Evolutionary conservation across 306 rosid genomes (phyloP).

Genomic region (Lupinus albus): DNA sequence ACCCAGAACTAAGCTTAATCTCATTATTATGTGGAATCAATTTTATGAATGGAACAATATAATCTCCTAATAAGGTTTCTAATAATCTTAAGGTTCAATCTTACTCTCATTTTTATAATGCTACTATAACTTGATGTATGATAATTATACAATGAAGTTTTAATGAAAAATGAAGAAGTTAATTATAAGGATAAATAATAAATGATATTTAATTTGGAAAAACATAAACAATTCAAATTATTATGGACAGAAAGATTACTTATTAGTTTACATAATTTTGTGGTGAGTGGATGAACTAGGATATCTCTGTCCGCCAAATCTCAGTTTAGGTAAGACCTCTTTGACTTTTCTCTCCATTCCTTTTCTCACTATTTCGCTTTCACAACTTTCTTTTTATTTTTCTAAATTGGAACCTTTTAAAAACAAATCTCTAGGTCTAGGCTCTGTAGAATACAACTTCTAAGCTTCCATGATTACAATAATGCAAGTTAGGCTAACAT

Average conservation of each 20-base stretch:
- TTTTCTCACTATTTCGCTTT: not conserved
- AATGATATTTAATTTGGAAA: no score
- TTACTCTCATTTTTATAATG: no score
- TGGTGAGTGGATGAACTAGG: constrained; percentile 3
- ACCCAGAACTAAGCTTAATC: no score
- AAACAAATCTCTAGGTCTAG: not conserved
- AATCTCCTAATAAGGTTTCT: no score
- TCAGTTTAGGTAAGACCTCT: constrained; percentile 43
- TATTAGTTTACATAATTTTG: constrained; percentile 3
- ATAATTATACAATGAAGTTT: no score
- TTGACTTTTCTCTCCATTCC: constrained; percentile 43
- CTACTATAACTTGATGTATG: no score
- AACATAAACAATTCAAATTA: not conserved
- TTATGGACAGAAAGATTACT: not conserved
- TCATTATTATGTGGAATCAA: no score
- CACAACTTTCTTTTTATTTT: not conserved
- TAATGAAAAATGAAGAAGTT: constrained; percentile 19
- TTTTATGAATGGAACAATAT: no score
- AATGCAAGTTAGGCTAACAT: constrained; percentile 1
- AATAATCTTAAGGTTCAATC: no score
- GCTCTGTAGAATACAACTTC: not conserved
- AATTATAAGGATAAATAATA: not conserved
- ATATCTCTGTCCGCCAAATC: constrained; percentile 40
- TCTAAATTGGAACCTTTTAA: not conserved
- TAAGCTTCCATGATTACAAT: constrained; percentile 13